phyloP scores from a whole-genome alignment of 768 basidiomycete species.

The Suillus tomentosus region DNA sequence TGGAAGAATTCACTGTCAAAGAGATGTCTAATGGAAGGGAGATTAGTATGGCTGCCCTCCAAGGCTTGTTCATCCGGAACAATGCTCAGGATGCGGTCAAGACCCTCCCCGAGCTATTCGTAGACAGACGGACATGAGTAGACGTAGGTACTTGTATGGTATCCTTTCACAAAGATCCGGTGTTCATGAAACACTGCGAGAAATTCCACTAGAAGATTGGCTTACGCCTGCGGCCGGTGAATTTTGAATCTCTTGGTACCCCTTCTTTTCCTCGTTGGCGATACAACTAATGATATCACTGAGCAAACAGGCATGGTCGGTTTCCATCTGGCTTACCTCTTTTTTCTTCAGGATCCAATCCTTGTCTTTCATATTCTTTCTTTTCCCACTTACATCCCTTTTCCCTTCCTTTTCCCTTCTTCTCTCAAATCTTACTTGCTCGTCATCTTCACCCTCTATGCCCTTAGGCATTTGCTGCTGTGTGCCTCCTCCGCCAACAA shows the following conservation, averaged over 20 bases:
- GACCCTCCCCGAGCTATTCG: slow-evolving; percentile 47
- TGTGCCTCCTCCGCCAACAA: slow-evolving; percentile 78
- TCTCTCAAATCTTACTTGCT: slow-evolving; percentile 71
- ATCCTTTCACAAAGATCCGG: background rate
- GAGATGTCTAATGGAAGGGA: slow-evolving; percentile 55
- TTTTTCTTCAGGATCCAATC: slow-evolving; percentile 98
- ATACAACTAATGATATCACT: slow-evolving; percentile 56
- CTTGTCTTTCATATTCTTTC: slow-evolving; percentile 70
- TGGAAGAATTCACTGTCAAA: slow-evolving; percentile 55
- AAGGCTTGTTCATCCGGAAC: slow-evolving; percentile 91
- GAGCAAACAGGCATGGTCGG: slow-evolving; percentile 5
- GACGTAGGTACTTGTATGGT: slow-evolving; percentile 16
- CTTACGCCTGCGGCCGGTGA: slow-evolving; percentile 88
- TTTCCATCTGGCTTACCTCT: slow-evolving; percentile 56
- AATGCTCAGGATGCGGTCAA: slow-evolving; percentile 55
- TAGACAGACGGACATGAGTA: slow-evolving; percentile 30
- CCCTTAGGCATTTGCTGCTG: slow-evolving; percentile 76
- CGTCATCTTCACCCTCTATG: slow-evolving; percentile 67
- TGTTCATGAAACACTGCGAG: slow-evolving; percentile 11
- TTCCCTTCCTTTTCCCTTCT: slow-evolving; percentile 68
- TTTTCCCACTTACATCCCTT: slow-evolving; percentile 63
- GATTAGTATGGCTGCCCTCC: slow-evolving; percentile 95
- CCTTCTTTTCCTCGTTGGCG: slow-evolving; percentile 82
- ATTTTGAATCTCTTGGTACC: slow-evolving; percentile 86
- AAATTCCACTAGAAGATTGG: slow-evolving; percentile 61